Percentiles rank a stretch among this genome's conserved stretches.
These are phyloP conservation scores for Fusarium irregulare DNA, from an alignment of 2,329 filamentous ascomycete species.

Conservation along the genomic window DNA sequence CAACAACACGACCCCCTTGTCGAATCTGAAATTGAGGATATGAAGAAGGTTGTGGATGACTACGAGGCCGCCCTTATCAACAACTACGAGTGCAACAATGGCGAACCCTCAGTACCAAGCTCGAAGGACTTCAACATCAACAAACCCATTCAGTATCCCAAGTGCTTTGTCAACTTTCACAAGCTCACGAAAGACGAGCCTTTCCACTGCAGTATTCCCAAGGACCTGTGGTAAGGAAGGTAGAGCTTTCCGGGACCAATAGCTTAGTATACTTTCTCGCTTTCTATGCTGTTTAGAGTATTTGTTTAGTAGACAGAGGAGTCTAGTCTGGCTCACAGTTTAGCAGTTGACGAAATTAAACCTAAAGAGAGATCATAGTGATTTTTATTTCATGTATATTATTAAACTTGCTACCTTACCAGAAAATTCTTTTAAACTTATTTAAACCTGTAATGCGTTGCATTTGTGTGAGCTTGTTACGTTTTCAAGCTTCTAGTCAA, in stretches of 20 bases:
- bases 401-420: no score
- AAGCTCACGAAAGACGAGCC: not conserved
- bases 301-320: no score
- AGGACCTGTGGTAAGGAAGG: not conserved
- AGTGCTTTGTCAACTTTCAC: conserved; percentile 1
- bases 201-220: not conserved
- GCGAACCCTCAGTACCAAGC: not conserved
- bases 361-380: no score
- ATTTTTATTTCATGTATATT: no score
- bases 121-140: not conserved
- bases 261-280: not conserved
- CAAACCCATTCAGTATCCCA: conserved; percentile 2
- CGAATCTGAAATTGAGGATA: not conserved
- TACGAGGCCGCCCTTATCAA: conserved; percentile 1
- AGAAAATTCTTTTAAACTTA: no score
- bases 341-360: no score
- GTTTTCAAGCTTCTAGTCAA: no score
- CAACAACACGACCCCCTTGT: not conserved
- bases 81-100: conserved; percentile 7
- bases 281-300: not conserved
- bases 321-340: no score
- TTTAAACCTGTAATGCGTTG: no score
- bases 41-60: conserved; percentile 2
- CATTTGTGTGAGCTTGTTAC: no score
- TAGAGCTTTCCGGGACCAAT: no score